Conservation (phyloP, 2,329 filamentous ascomycete species). For the Pezicula radicicola region DNA sequence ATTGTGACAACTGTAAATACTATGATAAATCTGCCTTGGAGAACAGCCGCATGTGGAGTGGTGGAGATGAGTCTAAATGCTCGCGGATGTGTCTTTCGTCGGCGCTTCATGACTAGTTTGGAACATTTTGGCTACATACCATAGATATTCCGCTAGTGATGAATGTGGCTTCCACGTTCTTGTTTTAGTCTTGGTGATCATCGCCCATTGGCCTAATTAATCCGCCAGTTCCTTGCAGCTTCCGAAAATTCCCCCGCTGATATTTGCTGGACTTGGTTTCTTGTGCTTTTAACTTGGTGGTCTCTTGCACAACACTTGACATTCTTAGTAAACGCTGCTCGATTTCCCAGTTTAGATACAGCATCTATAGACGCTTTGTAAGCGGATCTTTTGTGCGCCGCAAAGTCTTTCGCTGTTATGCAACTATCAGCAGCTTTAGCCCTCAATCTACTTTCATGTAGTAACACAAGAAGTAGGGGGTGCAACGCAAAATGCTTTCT, state of each 20-base stretch:
- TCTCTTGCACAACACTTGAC: neutral
- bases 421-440: too few species aligned
- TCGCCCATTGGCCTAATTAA: neutral
- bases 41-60: neutral
- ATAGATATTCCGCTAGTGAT: neutral
- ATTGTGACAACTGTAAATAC: neutral
- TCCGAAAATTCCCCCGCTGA: neutral
- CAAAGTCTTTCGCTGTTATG: too few species aligned
- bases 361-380: too few species aligned
- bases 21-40: neutral
- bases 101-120: too few species aligned
- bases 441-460: too few species aligned
- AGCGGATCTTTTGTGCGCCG: too few species aligned
- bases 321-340: neutral
- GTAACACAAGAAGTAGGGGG: too few species aligned
- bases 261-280: neutral
- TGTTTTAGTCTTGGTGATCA: neutral
- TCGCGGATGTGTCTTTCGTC: too few species aligned
- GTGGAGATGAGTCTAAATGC: too few species aligned
- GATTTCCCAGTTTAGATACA: neutral
- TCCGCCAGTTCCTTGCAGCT: neutral
- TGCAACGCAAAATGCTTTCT: too few species aligned
- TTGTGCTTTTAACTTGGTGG: neutral
- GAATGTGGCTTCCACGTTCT: neutral
- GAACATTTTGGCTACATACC: neutral